Percentiles rank a stretch among this genome's conserved stretches.
phyloP scores from a whole-genome alignment of 2,329 filamentous ascomycete species.

The Xylariales sp. region DNA sequence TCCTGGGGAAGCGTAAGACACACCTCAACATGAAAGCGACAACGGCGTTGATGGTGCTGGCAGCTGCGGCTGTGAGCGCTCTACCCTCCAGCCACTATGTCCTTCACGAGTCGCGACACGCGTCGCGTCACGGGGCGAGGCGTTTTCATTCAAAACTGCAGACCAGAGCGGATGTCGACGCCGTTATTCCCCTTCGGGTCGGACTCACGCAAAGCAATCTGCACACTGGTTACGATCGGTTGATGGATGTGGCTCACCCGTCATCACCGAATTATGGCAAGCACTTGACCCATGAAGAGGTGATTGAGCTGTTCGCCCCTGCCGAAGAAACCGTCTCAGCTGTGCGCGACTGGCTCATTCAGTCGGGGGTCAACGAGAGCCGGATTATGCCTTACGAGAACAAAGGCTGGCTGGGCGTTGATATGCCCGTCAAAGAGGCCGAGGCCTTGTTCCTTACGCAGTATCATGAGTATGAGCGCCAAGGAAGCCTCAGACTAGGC shows the following conservation, averaged over 20 bases:
- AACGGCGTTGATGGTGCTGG: not conserved
- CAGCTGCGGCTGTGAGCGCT: constrained; percentile 1
- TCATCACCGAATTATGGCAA: constrained; percentile 16
- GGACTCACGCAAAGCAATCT: constrained; percentile 26
- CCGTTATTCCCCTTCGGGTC: constrained; percentile 28
- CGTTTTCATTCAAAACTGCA: not conserved
- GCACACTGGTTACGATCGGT: constrained; percentile 23
- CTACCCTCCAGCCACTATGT: constrained; percentile 3
- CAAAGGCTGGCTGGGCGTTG: constrained; percentile 7
- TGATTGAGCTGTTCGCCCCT: constrained; percentile 8
- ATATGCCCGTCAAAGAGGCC: constrained; percentile 6
- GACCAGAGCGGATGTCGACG: not conserved
- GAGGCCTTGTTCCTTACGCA: constrained; percentile 7
- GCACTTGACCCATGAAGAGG: not conserved
- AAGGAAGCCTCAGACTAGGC: constrained; percentile 2
- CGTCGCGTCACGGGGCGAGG: not conserved
- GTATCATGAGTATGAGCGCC: constrained; percentile 7
- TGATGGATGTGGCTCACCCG: constrained; percentile 29
- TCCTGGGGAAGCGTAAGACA: no score
- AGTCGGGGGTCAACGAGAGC: constrained; percentile 2
- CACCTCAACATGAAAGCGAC: not conserved
- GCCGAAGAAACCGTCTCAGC: constrained; percentile 1
- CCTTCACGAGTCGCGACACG: constrained; percentile 1
- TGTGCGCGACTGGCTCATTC: constrained; percentile 1
- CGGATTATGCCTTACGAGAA: constrained; percentile 12